A percentile compares a stretch with the other conserved stretches of the same genome.
These are phyloP conservation scores for Silene vulgaris DNA, from an alignment of 179 eudicot species.

Conservation along the genomic window DNA sequence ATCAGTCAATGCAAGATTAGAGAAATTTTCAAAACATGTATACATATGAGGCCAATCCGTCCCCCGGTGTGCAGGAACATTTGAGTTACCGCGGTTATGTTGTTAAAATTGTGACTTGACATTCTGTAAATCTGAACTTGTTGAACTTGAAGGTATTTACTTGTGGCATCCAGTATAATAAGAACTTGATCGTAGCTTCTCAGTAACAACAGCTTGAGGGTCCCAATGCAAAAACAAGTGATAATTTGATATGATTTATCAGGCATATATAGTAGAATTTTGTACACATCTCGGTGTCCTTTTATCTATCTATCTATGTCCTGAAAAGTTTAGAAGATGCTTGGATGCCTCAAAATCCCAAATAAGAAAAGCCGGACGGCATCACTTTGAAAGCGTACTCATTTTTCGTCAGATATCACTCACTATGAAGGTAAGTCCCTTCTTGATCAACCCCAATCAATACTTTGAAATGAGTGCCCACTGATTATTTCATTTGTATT, in stretches of 20 bases:
- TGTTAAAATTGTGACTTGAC: no score
- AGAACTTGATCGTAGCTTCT: constrained; percentile 12
- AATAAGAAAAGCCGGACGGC: constrained; percentile 12
- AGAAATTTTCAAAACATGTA: no score
- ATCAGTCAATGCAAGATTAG: neutral
- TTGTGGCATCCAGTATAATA: neutral
- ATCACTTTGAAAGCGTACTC: constrained; percentile 13
- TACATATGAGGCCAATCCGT: no score
- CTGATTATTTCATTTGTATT: constrained; percentile 19
- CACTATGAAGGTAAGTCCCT: constrained; percentile 55
- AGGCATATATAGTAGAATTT: constrained; percentile 24
- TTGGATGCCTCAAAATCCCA: constrained; percentile 14
- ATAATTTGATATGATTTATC: constrained; percentile 20
- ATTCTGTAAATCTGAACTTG: neutral
- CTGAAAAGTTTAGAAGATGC: constrained; percentile 4
- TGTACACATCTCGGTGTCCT: constrained; percentile 39
- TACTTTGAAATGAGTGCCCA: neutral
- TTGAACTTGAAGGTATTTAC: neutral
- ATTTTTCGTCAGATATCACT: constrained; percentile 24
- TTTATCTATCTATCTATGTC: constrained; percentile 25
- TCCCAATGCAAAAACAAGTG: constrained; percentile 18
- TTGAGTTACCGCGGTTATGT: no score
- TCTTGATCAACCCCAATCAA: constrained; percentile 2
- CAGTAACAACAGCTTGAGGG: constrained; percentile 27
- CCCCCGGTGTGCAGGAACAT: no score